Conservation (phyloP, 1,139 yeast species). For the Arxiozyma slooffiae region DNA sequence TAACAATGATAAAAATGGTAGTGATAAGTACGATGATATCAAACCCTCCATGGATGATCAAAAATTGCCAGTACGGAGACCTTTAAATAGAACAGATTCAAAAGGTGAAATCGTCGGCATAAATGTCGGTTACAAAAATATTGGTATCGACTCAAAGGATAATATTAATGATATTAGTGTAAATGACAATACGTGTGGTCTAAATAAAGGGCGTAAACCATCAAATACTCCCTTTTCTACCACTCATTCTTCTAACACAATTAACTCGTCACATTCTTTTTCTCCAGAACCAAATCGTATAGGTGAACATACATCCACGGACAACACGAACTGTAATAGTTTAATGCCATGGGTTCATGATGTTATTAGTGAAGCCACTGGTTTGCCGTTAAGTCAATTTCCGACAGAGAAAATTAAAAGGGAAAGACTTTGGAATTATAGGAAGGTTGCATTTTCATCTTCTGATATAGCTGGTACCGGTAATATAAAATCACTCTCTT, state of each 20-base stretch:
- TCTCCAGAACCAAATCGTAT: not conserved
- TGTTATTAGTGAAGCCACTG: conserved; percentile 26
- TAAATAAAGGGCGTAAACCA: not conserved
- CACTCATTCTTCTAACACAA: not conserved
- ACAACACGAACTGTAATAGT: not conserved
- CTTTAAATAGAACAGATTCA: conserved; percentile 1
- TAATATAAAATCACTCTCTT: not conserved
- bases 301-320: not conserved
- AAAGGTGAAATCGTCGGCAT: conserved; percentile 13
- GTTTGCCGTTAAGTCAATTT: conserved; percentile 23
- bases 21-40: not conserved
- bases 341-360: not conserved
- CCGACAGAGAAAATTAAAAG: conserved; percentile 27
- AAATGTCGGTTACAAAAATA: conserved; percentile 14
- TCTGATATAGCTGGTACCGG: not conserved
- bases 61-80: not conserved
- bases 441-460: conserved; percentile 8
- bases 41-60: not conserved
- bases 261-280: not conserved
- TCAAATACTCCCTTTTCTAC: not conserved
- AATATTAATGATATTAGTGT: not conserved
- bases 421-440: conserved; percentile 25
- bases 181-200: not conserved
- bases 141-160: not conserved
- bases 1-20: conserved; percentile 1